Conservation (phyloP, 371 early-diverging fungal species). For the Basidiobolus heterosporus region DNA sequence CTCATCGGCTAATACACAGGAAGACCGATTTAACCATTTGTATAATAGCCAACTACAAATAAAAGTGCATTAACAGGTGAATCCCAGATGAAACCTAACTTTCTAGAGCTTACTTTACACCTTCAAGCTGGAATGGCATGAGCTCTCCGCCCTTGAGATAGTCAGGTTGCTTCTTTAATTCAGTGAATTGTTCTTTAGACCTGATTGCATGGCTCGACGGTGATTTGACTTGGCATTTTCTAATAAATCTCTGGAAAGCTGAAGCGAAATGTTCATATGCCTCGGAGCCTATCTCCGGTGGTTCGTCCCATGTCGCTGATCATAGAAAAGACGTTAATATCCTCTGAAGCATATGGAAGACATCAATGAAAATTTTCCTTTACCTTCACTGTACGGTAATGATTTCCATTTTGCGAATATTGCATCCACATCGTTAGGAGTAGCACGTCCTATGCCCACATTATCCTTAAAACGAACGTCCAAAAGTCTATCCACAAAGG, state of each 20-base stretch:
- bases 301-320: too few species aligned
- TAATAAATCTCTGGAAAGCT: too few species aligned
- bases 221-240: too few species aligned
- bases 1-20: constrained; percentile 76
- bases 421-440: neutral
- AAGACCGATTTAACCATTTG: neutral
- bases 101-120: constrained; percentile 40
- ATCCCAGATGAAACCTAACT: too few species aligned
- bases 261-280: too few species aligned
- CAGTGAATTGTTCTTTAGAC: constrained; percentile 8
- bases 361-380: constrained; percentile 2
- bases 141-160: constrained; percentile 42
- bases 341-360: too few species aligned
- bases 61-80: neutral
- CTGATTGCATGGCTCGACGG: too few species aligned
- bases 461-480: constrained; percentile 3
- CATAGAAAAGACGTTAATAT: too few species aligned
- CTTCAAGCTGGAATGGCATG: constrained; percentile 70
- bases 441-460: neutral
- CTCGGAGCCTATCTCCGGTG: too few species aligned
- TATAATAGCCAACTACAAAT: constrained; percentile 2
- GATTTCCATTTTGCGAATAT: neutral
- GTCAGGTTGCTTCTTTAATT: constrained; percentile 38
- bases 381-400: neutral
- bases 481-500: constrained; percentile 4